Conservation (phyloP, 2,329 filamentous ascomycete genomes). For the Microsporum ferrugineum region DNA sequence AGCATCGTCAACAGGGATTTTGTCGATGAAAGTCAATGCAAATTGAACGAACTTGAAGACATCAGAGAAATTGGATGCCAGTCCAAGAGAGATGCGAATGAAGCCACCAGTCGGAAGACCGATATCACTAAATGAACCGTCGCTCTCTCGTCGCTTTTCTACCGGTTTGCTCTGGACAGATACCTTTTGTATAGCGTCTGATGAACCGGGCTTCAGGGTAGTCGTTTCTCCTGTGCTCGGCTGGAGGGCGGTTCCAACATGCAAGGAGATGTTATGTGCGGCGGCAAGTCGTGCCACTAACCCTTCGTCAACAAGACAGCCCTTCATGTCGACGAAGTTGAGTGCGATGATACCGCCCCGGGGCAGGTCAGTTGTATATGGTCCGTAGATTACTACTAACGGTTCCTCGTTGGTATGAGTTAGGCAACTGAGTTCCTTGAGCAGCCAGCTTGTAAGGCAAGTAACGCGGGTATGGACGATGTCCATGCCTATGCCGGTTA, state of each 20-base stretch:
- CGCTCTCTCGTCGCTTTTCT: constrained; percentile 11
- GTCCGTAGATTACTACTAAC: constrained; percentile 46
- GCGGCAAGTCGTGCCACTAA: constrained; percentile 49
- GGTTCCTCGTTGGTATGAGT: constrained; percentile 44
- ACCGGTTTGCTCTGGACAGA: constrained; percentile 5
- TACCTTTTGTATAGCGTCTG: background rate
- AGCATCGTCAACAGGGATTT: background rate
- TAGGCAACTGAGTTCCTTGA: constrained; percentile 38
- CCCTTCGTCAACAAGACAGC: constrained; percentile 44
- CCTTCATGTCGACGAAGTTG: constrained; percentile 45
- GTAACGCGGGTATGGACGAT: constrained; percentile 48
- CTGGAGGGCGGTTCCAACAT: constrained; percentile 48
- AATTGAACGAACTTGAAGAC: constrained; percentile 12
- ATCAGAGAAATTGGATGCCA: constrained; percentile 16
- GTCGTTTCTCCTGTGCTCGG: constrained; percentile 23
- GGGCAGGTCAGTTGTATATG: constrained; percentile 37
- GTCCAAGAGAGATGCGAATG: constrained; percentile 16
- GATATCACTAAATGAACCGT: constrained; percentile 15
- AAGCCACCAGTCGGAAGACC: constrained; percentile 15
- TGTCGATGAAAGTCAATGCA: constrained; percentile 8
- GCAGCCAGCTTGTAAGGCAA: constrained; percentile 42
- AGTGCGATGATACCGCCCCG: constrained; percentile 52
- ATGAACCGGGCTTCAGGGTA: constrained; percentile 33
- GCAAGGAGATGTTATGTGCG: constrained; percentile 45
- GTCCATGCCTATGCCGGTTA: constrained; percentile 39